Evolutionary conservation across 192 early-diverging fungal species (phyloP), one percentile per base, ranked within the genome.

Genomic region (Lunasporangiospora selenospora): DNA sequence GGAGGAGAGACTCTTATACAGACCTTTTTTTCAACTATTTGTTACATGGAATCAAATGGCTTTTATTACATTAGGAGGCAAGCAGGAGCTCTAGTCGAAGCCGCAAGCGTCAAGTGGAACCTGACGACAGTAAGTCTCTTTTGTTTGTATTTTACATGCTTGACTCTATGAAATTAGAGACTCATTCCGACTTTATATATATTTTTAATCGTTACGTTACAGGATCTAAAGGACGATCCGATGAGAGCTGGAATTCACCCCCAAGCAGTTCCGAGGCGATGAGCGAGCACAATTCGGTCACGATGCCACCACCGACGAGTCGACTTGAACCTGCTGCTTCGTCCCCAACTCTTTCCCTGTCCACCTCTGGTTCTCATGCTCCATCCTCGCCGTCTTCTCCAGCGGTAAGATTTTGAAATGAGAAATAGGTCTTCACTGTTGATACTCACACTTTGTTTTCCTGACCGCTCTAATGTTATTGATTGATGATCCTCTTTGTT

Each of bases 71-170:
- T 6, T 47, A 61, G 36, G 26, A 16, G 19, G 38, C 46, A 27
- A 36, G 49, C 6, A 18, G 52, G 11, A 59, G 55, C 16, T 34
- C 47, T n/a, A 50, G 46, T n/a, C 53, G 45, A 10, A 45, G 65
- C 9, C 55, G 65, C 15, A 67, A 67, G 56, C 65, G 65, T 37
- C 56, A 67, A 13, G 30, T 67, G 16, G 65, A 67, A 32, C 65
- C 65, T 1, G 65, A 67, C 41, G 56, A 51, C 32, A 44, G n/a
- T n/a, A n/a, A n/a, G n/a, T n/a, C n/a, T n/a, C n/a, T n/a, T n/a
- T n/a, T n/a, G n/a, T n/a, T n/a, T n/a, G n/a, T n/a, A 18, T 30
- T 7, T 1, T 9, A 30, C 5, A 4, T 19, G 49, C 32, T 15
- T 33, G 13, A 24, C 12, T 12, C 12, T 4, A 19, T 19, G n/a